Base-by-base conservation (phyloP, 495 filamentous ascomycete species). In the Neurospora discreta region DNA sequence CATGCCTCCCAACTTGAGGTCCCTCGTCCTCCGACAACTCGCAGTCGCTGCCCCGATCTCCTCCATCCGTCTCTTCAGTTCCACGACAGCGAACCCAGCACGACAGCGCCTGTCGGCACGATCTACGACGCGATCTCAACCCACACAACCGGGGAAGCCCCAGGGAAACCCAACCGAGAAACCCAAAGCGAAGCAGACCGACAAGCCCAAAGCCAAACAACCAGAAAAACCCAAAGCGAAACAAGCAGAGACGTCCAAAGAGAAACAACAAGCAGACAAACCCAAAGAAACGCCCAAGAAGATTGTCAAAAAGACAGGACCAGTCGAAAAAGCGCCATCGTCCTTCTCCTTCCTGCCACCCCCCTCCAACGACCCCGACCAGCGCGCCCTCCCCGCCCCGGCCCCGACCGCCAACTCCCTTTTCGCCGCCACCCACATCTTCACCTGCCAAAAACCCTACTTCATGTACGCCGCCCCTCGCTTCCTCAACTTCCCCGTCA, bases 401-500 rank as follows among this genome's bases (percentile, higher is more conserved):
- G 70, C 76, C 0, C 76, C 78, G 1, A 65, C 74, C 0, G 33
- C 42, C 39, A 39, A 68, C 20, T 36, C 74, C 67, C 74, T 83
- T 39, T 38, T 52, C 1, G 43, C 74, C n/a, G 75, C 94, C 0
- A 89, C 80, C 2, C 39, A 79, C 1, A 85, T 94, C 79, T 97
- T 97, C 81, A 85, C 84, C 16, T 75, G 80, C 33, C 83, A 87
- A 39, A 84, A 84, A 0, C 89, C 93, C 0, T 77, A 82, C 11
- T 90, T 95, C 78, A 82, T 94, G 42, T 94, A 90, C 84, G 89
- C 88, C 23, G 88, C 90, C 5, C 82, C 84, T 44, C 87, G 90
- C 73, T 97, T 97, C 77, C 89, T 90, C 73, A 83, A 86, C n/a
- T 86, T 91, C 26, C 84, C 82, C 44, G 81, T 81, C 72, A 87